Evolutionary conservation across 495 filamentous ascomycete genomes (phyloP), one percentile per base, ranked within the genome.

Genomic region (Umbilicaria muhlenbergii): DNA sequence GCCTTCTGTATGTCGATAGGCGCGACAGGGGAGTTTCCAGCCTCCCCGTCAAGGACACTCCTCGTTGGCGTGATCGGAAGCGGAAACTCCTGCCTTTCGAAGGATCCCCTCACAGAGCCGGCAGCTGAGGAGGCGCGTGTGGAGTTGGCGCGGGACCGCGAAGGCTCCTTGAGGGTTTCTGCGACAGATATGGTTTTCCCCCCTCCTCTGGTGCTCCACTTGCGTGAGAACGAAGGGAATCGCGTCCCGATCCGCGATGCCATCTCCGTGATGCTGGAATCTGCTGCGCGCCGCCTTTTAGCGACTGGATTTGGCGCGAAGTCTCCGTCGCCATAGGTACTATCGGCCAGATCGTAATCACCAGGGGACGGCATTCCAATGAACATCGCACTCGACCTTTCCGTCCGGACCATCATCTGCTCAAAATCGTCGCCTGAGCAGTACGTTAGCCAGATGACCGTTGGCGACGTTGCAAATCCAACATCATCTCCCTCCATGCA

Each of bases 201-300:
- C 16, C 57, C 56, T 41, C 71, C 62, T 51, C 68, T 76, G 14
- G 74, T 66, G 35, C 68, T 72, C 65, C 74, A 77, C 55, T 76
- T 78, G 15, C 72, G 74, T 0, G 80, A 74, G 39, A 91, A 68
- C 32, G 79, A 86, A 2, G 83, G 80, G 43, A 91, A 79, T 42
- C 75, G 72, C 3, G 76, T 77, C 37, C 79, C 74, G 45, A 89
- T 61, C 34, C 81, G 73, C 31, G 76, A 73, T 19, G 83, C 69
- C 11, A 48, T 48, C 7, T 40, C 40, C n/a, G 41, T 48, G 14
- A 77, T 60, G 1, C 81, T 67, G 0, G 73, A 70, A 38, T 80
- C 80, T 32, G 74, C 75, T 6, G 76, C 81, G 40, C 79, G 66
- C 41, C 77, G 73, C 48, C 78, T 80, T 48, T 78, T 81, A 11